Base-by-base conservation (phyloP, 1,284 basidiomycete genomes). In the Rhizopogon hawkerae region DNA sequence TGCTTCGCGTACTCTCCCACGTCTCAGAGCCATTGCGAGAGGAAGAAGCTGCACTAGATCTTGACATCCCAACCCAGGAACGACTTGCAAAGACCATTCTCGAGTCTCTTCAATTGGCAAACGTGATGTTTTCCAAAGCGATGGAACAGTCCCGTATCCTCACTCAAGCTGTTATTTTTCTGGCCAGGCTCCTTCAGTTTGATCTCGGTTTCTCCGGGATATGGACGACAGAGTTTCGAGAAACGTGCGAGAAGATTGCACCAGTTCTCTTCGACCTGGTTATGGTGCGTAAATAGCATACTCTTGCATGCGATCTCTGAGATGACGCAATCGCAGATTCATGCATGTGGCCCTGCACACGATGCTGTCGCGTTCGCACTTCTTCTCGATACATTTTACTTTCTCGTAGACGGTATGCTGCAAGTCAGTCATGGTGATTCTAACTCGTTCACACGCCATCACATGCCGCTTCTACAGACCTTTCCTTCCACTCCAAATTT, bases 341-440 rank as follows among this genome's bases (percentile, higher is more conserved):
- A 78, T 52, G 78, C 76, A 23, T 66, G 73, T 9, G 77, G 77
- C 14, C 64, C 69, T 35, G 66, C 70, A 45, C 63, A 78, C 2
- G 76, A 83, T 57, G 64, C 75, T 0, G 70, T 80, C 38, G 69
- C 77, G 38, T 88, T 81, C 62, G 74, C 81, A 0, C 62, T 89
- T 24, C 65, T 89, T 23, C 66, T 87, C 10, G 87, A 90, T 66
- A 89, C 86, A 2, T 67, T 85, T 0, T 80, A 79, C 58, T 85
- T 82, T 59, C 65, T 86, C 6, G 70, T 85, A 35, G 86, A 89
- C 58, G 88, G 87, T 86, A 58, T 56, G 74, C 57, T 11, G 46
- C 1, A 0, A n/a, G 5, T 6, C 35, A 11, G 10, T 14, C 24
- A 3, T 5, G 14, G 23, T 7, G 2, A 26, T 29, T 14, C 45